Conservation (phyloP, 306 rosid genomes). For the Dicorynia guianensis region DNA sequence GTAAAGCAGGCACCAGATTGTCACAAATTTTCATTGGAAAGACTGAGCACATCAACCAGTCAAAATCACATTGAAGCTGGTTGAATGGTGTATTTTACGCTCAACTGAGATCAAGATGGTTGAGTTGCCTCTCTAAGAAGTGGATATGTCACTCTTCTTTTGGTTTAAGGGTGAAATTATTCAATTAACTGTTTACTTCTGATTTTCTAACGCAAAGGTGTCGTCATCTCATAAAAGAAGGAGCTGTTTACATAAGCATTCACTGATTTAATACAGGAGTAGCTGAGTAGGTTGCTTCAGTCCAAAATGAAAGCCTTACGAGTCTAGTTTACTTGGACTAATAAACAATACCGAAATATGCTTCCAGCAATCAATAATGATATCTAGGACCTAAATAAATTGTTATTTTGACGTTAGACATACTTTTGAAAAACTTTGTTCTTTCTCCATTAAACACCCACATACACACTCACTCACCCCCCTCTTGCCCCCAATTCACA, state of each 20-base stretch:
- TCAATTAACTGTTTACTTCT: not conserved
- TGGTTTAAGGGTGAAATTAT: not conserved
- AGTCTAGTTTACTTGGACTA: conserved; percentile 13
- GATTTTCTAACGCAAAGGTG: not conserved
- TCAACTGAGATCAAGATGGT: conserved; percentile 31
- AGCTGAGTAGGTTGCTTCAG: not conserved
- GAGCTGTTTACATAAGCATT: not conserved
- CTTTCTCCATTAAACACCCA: conserved; percentile 11
- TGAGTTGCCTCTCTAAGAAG: conserved; percentile 21
- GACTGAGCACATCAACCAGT: conserved; percentile 25
- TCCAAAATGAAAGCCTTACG: not conserved
- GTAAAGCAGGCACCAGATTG: conserved; percentile 13
- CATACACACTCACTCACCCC: not conserved
- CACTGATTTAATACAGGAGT: not conserved
- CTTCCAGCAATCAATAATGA: conserved; percentile 32
- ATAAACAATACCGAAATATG: conserved; percentile 21
- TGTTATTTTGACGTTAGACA: not conserved
- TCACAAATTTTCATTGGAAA: conserved; percentile 20
- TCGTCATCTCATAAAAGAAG: no score
- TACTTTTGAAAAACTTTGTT: not conserved
- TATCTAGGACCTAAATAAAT: conserved; percentile 17
- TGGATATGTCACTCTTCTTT: not conserved
- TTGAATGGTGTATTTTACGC: conserved; percentile 18
- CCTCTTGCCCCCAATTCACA: no score
- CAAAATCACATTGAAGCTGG: conserved; percentile 30